These are phyloP conservation scores for Cystobasidium slooffiae DNA, from an alignment of 1,284 basidiomycete species.

Conservation along the genomic window DNA sequence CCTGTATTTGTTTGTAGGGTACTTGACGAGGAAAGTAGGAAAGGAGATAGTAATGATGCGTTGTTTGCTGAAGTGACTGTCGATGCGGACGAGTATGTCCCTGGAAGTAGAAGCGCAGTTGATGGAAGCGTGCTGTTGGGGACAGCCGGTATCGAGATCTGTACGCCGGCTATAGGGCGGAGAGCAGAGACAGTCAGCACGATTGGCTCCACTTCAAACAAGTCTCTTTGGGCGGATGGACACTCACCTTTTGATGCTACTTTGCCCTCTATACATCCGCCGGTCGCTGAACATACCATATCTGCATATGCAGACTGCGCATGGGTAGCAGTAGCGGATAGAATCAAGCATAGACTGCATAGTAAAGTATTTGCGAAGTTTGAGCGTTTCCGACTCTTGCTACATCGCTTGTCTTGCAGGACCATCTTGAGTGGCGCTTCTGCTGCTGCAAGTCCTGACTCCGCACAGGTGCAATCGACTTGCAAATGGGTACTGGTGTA, in stretches of 20 bases:
- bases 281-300: constrained; percentile 33
- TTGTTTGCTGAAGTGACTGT: constrained; percentile 30
- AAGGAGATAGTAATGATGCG: constrained; percentile 35
- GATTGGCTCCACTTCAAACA: background rate
- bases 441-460: no score
- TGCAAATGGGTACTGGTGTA: no score
- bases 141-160: constrained; percentile 6
- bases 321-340: background rate
- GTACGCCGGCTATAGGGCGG: constrained; percentile 24
- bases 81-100: constrained; percentile 46
- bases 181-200: background rate
- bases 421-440: no score
- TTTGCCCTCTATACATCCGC: constrained; percentile 35
- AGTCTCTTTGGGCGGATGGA: background rate
- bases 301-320: constrained; percentile 17
- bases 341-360: background rate
- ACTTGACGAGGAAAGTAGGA: constrained; percentile 42
- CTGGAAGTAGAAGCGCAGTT: constrained; percentile 48
- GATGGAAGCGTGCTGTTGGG: constrained; percentile 16
- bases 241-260: constrained; percentile 30
- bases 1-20: constrained; percentile 18
- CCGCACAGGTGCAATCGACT: no score
- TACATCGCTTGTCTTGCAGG: no score
- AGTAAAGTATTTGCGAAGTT: background rate
- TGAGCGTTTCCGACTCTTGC: background rate